These are phyloP conservation scores for Ceraceosorus guamensis DNA, from an alignment of 1,284 basidiomycete species.

Conservation along the genomic window DNA sequence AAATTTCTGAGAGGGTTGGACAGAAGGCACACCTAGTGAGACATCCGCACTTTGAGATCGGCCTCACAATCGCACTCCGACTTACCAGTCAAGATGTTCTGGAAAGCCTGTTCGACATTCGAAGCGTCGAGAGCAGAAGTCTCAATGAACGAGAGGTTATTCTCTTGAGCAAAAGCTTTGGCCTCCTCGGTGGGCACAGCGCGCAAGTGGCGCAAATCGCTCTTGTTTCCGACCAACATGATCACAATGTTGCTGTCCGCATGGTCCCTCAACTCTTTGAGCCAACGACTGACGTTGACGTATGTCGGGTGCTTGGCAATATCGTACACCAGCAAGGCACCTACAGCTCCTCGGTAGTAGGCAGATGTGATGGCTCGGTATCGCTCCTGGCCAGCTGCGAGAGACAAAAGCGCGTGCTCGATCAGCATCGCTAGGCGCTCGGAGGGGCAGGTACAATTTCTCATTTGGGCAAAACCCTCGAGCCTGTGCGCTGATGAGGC, in stretches of 20 bases:
- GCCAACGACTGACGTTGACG: conserved; percentile 90
- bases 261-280: conserved; percentile 81
- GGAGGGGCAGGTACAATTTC: too few species aligned
- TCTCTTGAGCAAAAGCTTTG: conserved; percentile 55
- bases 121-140: conserved; percentile 98
- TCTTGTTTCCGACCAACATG: conserved; percentile 64
- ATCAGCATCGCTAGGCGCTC: too few species aligned
- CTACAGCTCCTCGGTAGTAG: conserved; percentile 94
- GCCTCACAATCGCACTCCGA: conserved; percentile 16
- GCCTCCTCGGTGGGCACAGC: conserved; percentile 80
- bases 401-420: background rate
- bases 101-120: conserved; percentile 89
- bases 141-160: conserved; percentile 82
- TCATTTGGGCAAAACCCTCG: too few species aligned
- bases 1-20: conserved; percentile 57
- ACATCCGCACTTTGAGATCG: conserved; percentile 52
- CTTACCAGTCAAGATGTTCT: conserved; percentile 87
- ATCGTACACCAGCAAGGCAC: conserved; percentile 54
- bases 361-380: conserved; percentile 94
- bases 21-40: conserved; percentile 66
- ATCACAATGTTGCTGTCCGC: conserved; percentile 53
- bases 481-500: too few species aligned
- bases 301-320: conserved; percentile 78
- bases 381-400: conserved; percentile 89
- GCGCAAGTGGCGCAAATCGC: conserved; percentile 91